Conservation (phyloP, 768 basidiomycete genomes). For the Hericium coralloides region DNA sequence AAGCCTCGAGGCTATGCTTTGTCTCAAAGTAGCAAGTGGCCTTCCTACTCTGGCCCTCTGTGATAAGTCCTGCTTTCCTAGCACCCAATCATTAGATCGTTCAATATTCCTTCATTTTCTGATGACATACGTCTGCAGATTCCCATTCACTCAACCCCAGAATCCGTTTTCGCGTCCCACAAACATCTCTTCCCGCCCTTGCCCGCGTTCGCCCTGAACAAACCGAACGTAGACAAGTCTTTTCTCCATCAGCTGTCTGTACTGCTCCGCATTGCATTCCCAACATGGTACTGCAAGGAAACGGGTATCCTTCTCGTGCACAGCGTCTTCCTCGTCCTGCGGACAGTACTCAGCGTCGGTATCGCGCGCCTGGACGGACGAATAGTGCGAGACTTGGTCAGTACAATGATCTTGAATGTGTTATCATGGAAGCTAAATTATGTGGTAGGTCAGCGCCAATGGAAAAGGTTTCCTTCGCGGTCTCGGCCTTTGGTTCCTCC, state of each 20-base stretch:
- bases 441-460: conserved; percentile 62
- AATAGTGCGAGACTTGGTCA: conserved; percentile 79
- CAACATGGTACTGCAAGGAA: conserved; percentile 57
- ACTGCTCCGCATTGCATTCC: conserved; percentile 68
- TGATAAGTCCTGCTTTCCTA: not conserved
- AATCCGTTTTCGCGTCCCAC: conserved; percentile 42
- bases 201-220: conserved; percentile 26
- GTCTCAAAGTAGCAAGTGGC: not conserved
- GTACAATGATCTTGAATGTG: conserved; percentile 5
- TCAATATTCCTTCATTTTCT: not conserved
- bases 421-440: not conserved
- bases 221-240: conserved; percentile 58
- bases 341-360: conserved; percentile 81
- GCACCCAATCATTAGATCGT: not conserved
- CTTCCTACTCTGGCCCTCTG: not conserved
- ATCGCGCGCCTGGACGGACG: conserved; percentile 86
- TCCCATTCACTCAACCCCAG: conserved; percentile 38
- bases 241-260: conserved; percentile 70
- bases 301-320: conserved; percentile 65
- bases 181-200: conserved; percentile 53
- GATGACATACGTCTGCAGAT: conserved; percentile 21
- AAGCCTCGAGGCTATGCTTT: not conserved
- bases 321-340: conserved; percentile 74
- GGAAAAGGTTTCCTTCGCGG: conserved; percentile 76
- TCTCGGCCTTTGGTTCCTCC: conserved; percentile 77